Evolutionary conservation across 2,329 filamentous ascomycete species (phyloP), one percentile per base, ranked within the genome.

Genomic region (Sporothrix humicola): DNA sequence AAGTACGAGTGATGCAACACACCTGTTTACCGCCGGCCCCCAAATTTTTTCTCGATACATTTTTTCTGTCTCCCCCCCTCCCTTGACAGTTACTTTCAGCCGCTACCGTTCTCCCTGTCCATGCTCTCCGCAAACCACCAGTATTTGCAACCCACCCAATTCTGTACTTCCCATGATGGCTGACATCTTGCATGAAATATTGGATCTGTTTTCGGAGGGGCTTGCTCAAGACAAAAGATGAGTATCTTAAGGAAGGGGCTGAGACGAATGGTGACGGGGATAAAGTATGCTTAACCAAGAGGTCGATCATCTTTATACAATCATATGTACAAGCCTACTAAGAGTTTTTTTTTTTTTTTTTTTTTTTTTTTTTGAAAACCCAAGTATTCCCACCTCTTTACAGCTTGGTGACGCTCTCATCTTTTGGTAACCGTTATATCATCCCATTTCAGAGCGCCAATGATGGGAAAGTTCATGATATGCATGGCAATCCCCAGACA

Each of bases 171-270:
- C 37, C 17, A 65, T 65, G 59, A 65, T 65, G 59, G 37, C 10
- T 44, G 37, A 10, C 59, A 65, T 46, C 59, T 48, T 66, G 44
- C 20, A 66, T 50, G 13, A 48, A 31, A 66, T 66, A 50, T 66
- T 66, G 63, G 17, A 26, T 50, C 20, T 50, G 17, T 48, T 31
- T 13, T 46, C 1, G 20, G 4, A 37, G 23, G 20, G 2, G 2
- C n/a, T 8, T 9, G 17, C 17, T 42, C 46, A 66, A n/a, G 63
- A 31, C 44, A 20, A n/a, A 63, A 46, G 23, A 13, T 23, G 31
- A 44, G 12, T 2, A 3, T 44, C 44, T 63, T 46, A 6, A 5
- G 20, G 59, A 37, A 63, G 59, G 17, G 37, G 26, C 52, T 37
- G 26, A 37, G 26, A 15, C n/a, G 26, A 15, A 13, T 3, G 7